Evolutionary conservation across 495 filamentous ascomycete species (phyloP).

Genomic region (Penicillium manginii): DNA sequence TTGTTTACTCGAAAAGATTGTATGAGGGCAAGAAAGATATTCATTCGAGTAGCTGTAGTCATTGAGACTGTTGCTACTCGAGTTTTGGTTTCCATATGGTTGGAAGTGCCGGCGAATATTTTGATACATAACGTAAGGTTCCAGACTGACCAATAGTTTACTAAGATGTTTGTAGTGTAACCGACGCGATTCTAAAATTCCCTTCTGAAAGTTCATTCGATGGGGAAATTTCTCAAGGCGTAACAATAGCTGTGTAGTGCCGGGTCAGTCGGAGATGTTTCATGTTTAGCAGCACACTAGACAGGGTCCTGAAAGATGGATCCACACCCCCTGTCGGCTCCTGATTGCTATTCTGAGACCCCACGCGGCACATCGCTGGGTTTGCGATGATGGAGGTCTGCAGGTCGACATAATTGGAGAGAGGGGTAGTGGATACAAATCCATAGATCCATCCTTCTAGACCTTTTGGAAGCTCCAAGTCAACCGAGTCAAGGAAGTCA

Average conservation of each 20-base stretch:
- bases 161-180: slow-evolving; percentile 75
- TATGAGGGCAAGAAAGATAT: too few relatives aligned
- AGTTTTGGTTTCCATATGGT: too few relatives aligned
- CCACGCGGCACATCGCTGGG: background rate
- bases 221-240: slow-evolving; percentile 76
- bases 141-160: slow-evolving; percentile 59
- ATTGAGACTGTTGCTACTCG: background rate
- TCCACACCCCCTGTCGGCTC: slow-evolving; percentile 2
- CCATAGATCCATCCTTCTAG: background rate
- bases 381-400: background rate
- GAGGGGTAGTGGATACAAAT: background rate
- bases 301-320: background rate
- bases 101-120: too few relatives aligned
- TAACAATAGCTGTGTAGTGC: slow-evolving; percentile 56
- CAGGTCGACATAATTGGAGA: background rate
- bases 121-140: background rate
- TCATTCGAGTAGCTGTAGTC: too few relatives aligned
- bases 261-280: slow-evolving; percentile 8
- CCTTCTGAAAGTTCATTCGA: slow-evolving; percentile 76
- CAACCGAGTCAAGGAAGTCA: background rate
- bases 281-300: background rate
- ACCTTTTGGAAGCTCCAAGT: background rate
- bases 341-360: background rate
- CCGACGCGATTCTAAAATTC: slow-evolving; percentile 72
- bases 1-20: too few relatives aligned